These are phyloP conservation scores for Penicillium odoratum DNA, from an alignment of 495 filamentous ascomycete genomes.

Conservation along the genomic window DNA sequence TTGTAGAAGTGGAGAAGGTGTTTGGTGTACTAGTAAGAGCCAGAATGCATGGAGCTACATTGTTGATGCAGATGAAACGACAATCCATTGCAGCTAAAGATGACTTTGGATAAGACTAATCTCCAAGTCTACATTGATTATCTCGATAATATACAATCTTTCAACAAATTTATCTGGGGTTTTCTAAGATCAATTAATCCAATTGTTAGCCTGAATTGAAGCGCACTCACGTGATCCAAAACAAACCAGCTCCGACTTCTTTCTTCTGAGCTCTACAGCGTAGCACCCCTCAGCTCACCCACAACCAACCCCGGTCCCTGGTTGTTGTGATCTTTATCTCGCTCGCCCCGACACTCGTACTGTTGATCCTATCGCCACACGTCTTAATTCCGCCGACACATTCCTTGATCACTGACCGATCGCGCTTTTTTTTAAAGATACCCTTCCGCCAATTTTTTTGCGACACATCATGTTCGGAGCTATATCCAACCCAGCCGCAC, in stretches of 20 bases:
- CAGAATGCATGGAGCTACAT: background rate
- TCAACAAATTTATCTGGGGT: too few species aligned
- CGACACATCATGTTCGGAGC: constrained; percentile 39
- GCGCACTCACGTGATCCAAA: constrained; percentile 31
- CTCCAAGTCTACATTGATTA: too few species aligned
- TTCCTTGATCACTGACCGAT: constrained; percentile 5
- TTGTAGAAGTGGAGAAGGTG: background rate
- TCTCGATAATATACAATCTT: too few species aligned
- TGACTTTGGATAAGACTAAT: background rate
- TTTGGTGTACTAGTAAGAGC: background rate
- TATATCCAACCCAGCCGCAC: constrained; percentile 22
- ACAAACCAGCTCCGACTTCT: constrained; percentile 32
- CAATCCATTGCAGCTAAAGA: background rate
- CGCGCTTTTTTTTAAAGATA: constrained; percentile 22
- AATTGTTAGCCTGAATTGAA: background rate
- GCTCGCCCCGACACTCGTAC: background rate
- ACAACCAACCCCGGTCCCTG: constrained; percentile 11
- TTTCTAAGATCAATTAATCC: too few species aligned
- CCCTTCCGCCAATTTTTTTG: constrained; percentile 16
- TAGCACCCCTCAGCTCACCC: constrained; percentile 22
- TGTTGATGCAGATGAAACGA: background rate
- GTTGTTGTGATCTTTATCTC: constrained; percentile 15
- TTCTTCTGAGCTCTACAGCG: constrained; percentile 22
- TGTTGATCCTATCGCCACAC: background rate
- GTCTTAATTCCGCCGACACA: background rate